These are phyloP conservation scores for Pythium graminicola DNA, from an alignment of 352 stramenopile genomes.

Conservation along the genomic window DNA sequence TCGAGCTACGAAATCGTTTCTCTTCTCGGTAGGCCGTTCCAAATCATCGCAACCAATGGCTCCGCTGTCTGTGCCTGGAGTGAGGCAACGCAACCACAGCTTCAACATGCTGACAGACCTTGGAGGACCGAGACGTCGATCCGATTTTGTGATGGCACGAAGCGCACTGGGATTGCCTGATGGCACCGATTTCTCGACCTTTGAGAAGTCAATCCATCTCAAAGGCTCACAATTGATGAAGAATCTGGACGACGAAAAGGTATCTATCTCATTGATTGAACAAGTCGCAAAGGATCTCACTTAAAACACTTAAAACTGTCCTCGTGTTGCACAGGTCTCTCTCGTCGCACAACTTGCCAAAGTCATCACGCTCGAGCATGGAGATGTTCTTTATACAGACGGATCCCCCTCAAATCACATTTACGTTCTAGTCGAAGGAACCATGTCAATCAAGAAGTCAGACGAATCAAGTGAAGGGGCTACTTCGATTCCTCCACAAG, in stretches of 20 bases:
- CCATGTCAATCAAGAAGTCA: conserved; percentile 39
- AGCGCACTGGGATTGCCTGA: conserved; percentile 23
- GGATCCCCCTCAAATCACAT: conserved; percentile 38
- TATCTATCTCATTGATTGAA: conserved; percentile 5
- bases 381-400: conserved; percentile 47
- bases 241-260: conserved; percentile 77
- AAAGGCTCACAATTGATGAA: conserved; percentile 80
- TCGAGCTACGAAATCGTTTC: conserved; percentile 59
- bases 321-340: conserved; percentile 33
- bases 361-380: conserved; percentile 50
- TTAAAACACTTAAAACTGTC: not conserved
- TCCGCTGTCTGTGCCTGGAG: conserved; percentile 29
- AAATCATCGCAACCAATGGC: conserved; percentile 26
- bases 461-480: not conserved
- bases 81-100: conserved; percentile 40
- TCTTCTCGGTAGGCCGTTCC: conserved; percentile 60
- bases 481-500: conserved; percentile 18
- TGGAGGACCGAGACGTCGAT: conserved; percentile 6
- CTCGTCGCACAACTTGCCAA: conserved; percentile 65
- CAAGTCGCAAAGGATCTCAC: not conserved
- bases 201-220: conserved; percentile 82
- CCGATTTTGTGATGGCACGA: conserved; percentile 29
- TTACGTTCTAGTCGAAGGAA: conserved; percentile 70
- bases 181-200: conserved; percentile 60
- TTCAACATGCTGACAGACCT: conserved; percentile 20